Conservation (phyloP, 352 stramenopile species). For the Phytophthora vignae region DNA sequence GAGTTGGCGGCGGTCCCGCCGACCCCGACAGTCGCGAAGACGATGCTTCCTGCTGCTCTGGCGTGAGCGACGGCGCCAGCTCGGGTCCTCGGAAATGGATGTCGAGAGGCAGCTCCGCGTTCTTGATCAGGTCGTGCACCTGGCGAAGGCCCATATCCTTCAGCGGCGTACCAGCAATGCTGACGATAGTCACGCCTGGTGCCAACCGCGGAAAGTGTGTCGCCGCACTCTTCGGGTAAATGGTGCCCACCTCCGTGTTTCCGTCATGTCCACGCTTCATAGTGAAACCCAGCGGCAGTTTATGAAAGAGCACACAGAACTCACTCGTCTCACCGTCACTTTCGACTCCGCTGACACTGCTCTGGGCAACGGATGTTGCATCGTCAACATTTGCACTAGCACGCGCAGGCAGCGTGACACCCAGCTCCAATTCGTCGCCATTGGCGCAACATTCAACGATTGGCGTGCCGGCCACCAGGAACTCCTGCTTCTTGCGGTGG, state of each 20-base stretch:
- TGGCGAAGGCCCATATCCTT: conserved; percentile 78
- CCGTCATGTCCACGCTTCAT: conserved; percentile 81
- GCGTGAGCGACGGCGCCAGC: conserved; percentile 12
- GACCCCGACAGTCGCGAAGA: conserved; percentile 9
- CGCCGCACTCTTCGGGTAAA: conserved; percentile 80
- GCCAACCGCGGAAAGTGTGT: conserved; percentile 79
- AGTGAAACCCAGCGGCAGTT: conserved; percentile 85
- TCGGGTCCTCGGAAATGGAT: conserved; percentile 67
- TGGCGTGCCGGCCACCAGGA: conserved; percentile 52
- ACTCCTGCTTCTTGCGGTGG: conserved; percentile 66
- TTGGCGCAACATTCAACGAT: conserved; percentile 61
- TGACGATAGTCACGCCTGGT: conserved; percentile 75
- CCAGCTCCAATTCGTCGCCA: conserved; percentile 74
- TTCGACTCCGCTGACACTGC: conserved; percentile 39
- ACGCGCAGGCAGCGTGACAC: conserved; percentile 43
- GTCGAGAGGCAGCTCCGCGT: conserved; percentile 69
- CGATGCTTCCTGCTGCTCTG: conserved; percentile 26
- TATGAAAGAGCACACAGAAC: conserved; percentile 87
- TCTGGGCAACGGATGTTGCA: conserved; percentile 19
- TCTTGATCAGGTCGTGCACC: conserved; percentile 87
- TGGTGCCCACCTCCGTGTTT: conserved; percentile 81
- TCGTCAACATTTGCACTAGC: conserved; percentile 3
- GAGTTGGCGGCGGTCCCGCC: conserved; percentile 4
- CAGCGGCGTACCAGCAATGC: conserved; percentile 69
- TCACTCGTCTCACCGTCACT: conserved; percentile 47